Percentiles rank a stretch among this genome's conserved stretches.
Conservation (phyloP, 75 land plant species). For the Gnetum montanum region DNA sequence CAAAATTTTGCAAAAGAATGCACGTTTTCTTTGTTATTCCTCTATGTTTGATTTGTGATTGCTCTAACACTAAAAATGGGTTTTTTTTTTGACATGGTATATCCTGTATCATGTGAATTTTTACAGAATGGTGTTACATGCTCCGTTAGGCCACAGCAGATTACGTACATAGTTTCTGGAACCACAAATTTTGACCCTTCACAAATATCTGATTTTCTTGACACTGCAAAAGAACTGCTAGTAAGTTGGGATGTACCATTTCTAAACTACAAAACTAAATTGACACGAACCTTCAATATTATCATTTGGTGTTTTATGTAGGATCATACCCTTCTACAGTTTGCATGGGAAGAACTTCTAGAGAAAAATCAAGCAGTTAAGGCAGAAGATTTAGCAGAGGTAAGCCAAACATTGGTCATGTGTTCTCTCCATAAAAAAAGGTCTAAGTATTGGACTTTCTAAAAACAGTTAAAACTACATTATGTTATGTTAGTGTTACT, state of each 20-base stretch:
- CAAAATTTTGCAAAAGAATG: too few relatives aligned
- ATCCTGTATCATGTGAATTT: too few relatives aligned
- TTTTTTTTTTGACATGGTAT: too few relatives aligned
- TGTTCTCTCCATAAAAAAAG: too few relatives aligned
- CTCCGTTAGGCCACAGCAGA: slow-evolving; percentile 75
- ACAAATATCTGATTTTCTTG: slow-evolving; percentile 52
- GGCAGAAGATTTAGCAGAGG: slow-evolving; percentile 75
- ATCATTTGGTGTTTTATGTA: slow-evolving; percentile 13
- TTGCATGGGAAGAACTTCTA: slow-evolving; percentile 86
- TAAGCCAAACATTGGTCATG: slow-evolving; percentile 13
- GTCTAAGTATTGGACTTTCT: too few relatives aligned
- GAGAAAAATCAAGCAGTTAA: slow-evolving; percentile 56
- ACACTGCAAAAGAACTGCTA: slow-evolving; percentile 49
- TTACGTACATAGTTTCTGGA: slow-evolving; percentile 83
- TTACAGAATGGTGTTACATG: slow-evolving; percentile 67
- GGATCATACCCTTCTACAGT: slow-evolving; percentile 79
- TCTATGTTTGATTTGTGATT: slow-evolving; percentile 1
- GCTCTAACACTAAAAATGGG: too few relatives aligned
- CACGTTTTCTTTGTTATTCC: too few relatives aligned
- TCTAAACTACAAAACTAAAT: too few relatives aligned
- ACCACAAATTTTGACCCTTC: slow-evolving; percentile 54
- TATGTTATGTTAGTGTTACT: too few relatives aligned
- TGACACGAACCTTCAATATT: too few relatives aligned
- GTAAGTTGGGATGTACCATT: slow-evolving; percentile 16
- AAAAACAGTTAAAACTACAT: too few relatives aligned